Base-by-base conservation (phyloP, 2,329 filamentous ascomycete genomes). In the Cladophialophora bantiana region DNA sequence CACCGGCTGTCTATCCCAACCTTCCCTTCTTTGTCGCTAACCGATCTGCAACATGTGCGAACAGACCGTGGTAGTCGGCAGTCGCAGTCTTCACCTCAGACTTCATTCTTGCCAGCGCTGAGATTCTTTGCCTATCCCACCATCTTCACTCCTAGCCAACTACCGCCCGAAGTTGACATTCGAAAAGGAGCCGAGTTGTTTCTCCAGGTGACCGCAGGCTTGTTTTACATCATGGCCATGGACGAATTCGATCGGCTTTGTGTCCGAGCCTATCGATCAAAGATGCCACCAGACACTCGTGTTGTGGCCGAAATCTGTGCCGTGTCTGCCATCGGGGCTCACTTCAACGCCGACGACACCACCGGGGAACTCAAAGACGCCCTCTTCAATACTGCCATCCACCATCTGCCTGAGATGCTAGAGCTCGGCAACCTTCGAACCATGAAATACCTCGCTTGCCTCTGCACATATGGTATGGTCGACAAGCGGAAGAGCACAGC, bases 351-450 rank as follows among this genome's bases (percentile, higher is more conserved):
- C 7, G 45, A 50, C 45, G 45, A 50, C 18, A 50, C 45, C 45
- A 50, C 45, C 5, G 45, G 45, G 12, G 45, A 50, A 50, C 45
- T 50, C 20, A 50, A 50, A 50, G 45, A 50, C 45, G 45, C 18
- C 20, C 45, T 50, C 45, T 50, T 50, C 45, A 26, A 50, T 2
- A 31, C 18, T 20, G 45, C 45, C 9, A 26, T 50, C 20, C 45
- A 31, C 45, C 20, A 50, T 20, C 26, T 50, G 3, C 18, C 45
- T 3, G 18, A 50, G 20, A 26, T 50, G 18, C 18, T 50, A 3
- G 45, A 50, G 18, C 45, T 50, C 7, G 1, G 45, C 45, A 50
- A 50, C 45, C 45, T 50, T 7, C 45, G 26, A 13, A 31, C 45
- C 10, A 26, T 50, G 18, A 50, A 50, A 50, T 50, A 50, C 13